A percentile compares a stretch with the other conserved stretches of the same genome.
Evolutionary conservation across 192 early-diverging fungal species (phyloP).

Genomic region (Coemansia asiatica): DNA sequence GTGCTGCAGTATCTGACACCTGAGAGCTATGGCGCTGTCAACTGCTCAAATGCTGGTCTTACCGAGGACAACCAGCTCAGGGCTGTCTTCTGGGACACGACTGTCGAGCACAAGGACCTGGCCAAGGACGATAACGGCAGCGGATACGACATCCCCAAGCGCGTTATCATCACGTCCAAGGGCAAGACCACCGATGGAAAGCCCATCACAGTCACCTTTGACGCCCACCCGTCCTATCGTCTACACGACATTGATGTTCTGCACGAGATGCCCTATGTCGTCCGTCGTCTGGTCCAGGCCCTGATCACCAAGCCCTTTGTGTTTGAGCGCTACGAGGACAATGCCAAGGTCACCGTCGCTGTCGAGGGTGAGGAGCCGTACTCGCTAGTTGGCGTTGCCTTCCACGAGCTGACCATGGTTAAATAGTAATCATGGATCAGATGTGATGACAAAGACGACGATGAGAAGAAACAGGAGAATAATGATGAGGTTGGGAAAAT

Average conservation of each 20-base stretch:
- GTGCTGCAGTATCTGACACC: constrained; percentile 82
- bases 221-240: constrained; percentile 61
- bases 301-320: constrained; percentile 91
- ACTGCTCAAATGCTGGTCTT: constrained; percentile 72
- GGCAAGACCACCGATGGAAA: constrained; percentile 77
- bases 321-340: constrained; percentile 86
- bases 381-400: constrained; percentile 65
- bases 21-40: constrained; percentile 64
- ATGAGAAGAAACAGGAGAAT: too few species aligned
- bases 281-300: constrained; percentile 88
- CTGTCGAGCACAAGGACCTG: constrained; percentile 61
- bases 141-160: constrained; percentile 80
- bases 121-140: constrained; percentile 71
- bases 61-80: constrained; percentile 66
- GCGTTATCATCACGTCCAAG: constrained; percentile 70
- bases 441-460: too few species aligned
- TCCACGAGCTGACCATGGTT: constrained; percentile 81
- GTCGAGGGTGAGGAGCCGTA: constrained; percentile 65
- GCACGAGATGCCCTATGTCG: constrained; percentile 83
- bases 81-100: constrained; percentile 77
- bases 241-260: constrained; percentile 88
- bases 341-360: constrained; percentile 66
- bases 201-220: constrained; percentile 64
- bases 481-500: too few species aligned
- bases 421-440: too few species aligned